Conservation (phyloP, 2,329 filamentous ascomycete genomes). For the Thielaviopsis euricoi region DNA sequence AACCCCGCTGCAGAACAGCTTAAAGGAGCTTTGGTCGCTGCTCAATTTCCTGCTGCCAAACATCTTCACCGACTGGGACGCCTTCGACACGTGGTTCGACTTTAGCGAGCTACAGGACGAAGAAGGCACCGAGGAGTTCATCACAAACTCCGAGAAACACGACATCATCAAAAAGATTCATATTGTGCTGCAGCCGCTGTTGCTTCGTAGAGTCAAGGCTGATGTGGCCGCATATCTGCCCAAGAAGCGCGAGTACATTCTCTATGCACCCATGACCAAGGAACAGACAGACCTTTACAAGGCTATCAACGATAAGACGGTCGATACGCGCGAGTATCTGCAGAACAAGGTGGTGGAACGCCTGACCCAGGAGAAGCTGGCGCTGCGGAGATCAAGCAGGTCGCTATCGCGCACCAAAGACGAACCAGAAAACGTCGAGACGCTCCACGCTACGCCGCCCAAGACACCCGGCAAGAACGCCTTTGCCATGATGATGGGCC, state of each 20-base stretch:
- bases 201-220: conserved; percentile 76
- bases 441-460: neutral
- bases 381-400: neutral
- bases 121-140: conserved; percentile 58
- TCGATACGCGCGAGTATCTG: conserved; percentile 56
- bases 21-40: conserved; percentile 87
- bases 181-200: conserved; percentile 76
- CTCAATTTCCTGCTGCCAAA: conserved; percentile 85
- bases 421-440: neutral
- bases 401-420: neutral
- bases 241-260: conserved; percentile 88
- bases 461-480: conserved; percentile 24
- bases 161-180: conserved; percentile 58
- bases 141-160: conserved; percentile 52
- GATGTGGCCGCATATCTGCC: conserved; percentile 87
- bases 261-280: conserved; percentile 81
- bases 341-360: conserved; percentile 62
- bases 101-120: conserved; percentile 85
- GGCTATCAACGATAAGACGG: conserved; percentile 37
- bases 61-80: conserved; percentile 84
- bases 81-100: conserved; percentile 93
- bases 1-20: conserved; percentile 87
- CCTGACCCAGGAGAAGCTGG: conserved; percentile 25
- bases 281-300: conserved; percentile 86
- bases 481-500: conserved; percentile 37